Evolutionary conservation across 352 stramenopile species (phyloP).

Genomic region (Globisporangium paddicum): DNA sequence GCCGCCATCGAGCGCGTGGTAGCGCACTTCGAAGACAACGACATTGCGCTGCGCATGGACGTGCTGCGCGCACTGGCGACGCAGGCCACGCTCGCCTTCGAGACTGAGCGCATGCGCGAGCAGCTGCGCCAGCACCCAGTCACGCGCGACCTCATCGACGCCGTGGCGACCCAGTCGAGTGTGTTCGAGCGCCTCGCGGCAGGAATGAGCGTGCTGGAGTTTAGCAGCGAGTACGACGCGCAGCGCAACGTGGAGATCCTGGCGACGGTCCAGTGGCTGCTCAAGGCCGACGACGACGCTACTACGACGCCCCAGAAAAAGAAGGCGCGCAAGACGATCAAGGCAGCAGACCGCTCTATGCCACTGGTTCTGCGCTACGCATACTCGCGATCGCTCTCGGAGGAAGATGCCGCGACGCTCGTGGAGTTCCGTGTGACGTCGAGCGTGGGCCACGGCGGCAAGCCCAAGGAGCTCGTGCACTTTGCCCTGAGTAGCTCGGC

Average conservation of each 20-base stretch:
- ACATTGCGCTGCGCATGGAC: constrained; percentile 62
- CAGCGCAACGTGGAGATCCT: constrained; percentile 56
- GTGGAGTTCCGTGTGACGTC: constrained; percentile 40
- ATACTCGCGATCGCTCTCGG: constrained; percentile 34
- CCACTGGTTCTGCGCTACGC: constrained; percentile 43
- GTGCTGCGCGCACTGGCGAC: constrained; percentile 53
- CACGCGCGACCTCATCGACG: constrained; percentile 51
- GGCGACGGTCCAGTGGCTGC: constrained; percentile 51
- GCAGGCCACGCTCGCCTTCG: constrained; percentile 59
- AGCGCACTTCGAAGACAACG: constrained; percentile 61
- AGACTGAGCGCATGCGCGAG: constrained; percentile 62
- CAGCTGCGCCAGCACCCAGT: constrained; percentile 54
- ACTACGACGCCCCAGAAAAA: constrained; percentile 16
- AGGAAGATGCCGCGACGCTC: constrained; percentile 36
- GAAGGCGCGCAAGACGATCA: constrained; percentile 42
- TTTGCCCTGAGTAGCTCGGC: constrained; percentile 51
- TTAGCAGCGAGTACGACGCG: constrained; percentile 59
- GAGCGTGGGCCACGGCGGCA: constrained; percentile 31
- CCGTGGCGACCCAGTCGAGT: constrained; percentile 35
- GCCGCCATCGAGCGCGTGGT: constrained; percentile 70
- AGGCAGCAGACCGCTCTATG: constrained; percentile 13
- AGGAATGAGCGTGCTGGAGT: constrained; percentile 43
- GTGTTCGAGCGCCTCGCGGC: constrained; percentile 45
- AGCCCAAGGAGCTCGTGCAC: constrained; percentile 45
- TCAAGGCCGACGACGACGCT: constrained; percentile 10